Conservation (phyloP, 306 rosid genomes). For the Vachellia pachyceras region DNA sequence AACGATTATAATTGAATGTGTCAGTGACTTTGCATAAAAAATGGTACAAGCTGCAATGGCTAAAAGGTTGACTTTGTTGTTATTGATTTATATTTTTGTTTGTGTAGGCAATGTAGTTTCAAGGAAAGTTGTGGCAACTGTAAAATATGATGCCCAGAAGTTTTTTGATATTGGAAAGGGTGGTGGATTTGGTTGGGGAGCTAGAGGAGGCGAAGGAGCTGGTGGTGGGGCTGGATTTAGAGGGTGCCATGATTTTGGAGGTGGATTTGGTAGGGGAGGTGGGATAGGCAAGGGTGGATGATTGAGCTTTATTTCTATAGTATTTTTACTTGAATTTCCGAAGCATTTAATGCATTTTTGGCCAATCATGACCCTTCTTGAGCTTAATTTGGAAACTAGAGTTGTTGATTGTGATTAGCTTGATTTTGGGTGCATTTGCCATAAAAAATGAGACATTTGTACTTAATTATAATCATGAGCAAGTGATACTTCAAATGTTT, state of each 20-base stretch:
- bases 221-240: too few relatives aligned
- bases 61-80: slow-evolving; percentile 45
- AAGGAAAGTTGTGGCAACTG: slow-evolving; percentile 49
- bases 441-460: too few relatives aligned
- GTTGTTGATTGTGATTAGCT: too few relatives aligned
- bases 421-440: too few relatives aligned
- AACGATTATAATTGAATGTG: slow-evolving; percentile 14
- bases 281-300: neutral
- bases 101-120: slow-evolving; percentile 64
- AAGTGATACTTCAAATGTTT: too few relatives aligned
- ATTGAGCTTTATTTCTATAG: too few relatives aligned
- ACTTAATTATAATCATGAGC: too few relatives aligned
- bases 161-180: slow-evolving; percentile 49
- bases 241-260: neutral
- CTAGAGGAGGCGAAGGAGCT: slow-evolving; percentile 28
- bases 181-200: slow-evolving; percentile 44
- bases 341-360: too few relatives aligned
- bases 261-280: neutral
- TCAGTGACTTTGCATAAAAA: slow-evolving; percentile 32
- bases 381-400: too few relatives aligned
- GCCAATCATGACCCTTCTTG: too few relatives aligned
- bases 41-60: slow-evolving; percentile 38
- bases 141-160: slow-evolving; percentile 47
- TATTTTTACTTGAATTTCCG: too few relatives aligned
- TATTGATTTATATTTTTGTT: slow-evolving; percentile 58